Percentiles rank a stretch among this genome's conserved stretches.
Conservation (phyloP, 768 basidiomycete species). For the Xanthoconium stramineum region DNA sequence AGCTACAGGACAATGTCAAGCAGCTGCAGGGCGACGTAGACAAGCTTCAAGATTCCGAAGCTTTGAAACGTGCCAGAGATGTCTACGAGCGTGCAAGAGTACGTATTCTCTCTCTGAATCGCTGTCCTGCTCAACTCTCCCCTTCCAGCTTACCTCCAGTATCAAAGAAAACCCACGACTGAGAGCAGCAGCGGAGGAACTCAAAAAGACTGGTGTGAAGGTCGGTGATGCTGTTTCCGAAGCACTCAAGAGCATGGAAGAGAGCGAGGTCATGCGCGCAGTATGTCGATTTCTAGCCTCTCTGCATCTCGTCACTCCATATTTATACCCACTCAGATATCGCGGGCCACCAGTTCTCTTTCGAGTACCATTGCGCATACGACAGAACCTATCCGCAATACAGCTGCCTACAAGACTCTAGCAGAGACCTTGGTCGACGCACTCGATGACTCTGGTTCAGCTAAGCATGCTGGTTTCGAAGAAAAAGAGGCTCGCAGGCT, state of each 20-base stretch:
- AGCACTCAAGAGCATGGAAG: slow-evolving; percentile 90
- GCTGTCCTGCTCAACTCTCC: slow-evolving; percentile 3
- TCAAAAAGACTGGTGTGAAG: slow-evolving; percentile 84
- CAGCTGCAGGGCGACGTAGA: slow-evolving; percentile 97
- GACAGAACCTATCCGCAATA: slow-evolving; percentile 96
- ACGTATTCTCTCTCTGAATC: slow-evolving; percentile 28
- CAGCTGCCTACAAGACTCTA: slow-evolving; percentile 88
- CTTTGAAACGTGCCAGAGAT: slow-evolving; percentile 88
- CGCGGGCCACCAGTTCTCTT: slow-evolving; percentile 79
- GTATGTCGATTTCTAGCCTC: slow-evolving; percentile 43
- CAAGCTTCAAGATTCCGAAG: slow-evolving; percentile 95
- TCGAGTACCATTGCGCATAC: slow-evolving; percentile 83
- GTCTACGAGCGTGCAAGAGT: slow-evolving; percentile 95
- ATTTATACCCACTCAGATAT: slow-evolving; percentile 51
- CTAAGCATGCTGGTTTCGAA: slow-evolving; percentile 94
- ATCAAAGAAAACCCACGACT: slow-evolving; percentile 95
- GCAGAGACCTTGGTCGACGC: slow-evolving; percentile 89
- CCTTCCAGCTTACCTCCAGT: slow-evolving; percentile 74
- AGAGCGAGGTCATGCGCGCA: slow-evolving; percentile 87
- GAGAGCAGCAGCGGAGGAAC: slow-evolving; percentile 89
- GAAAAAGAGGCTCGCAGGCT: slow-evolving; percentile 87
- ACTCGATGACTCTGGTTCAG: slow-evolving; percentile 88
- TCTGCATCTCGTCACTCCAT: not conserved
- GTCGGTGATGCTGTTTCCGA: slow-evolving; percentile 93
- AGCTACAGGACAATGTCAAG: slow-evolving; percentile 94